Evolutionary conservation across 2,329 filamentous ascomycete genomes (phyloP).

Genomic region (Teratosphaeria epicoccoides): DNA sequence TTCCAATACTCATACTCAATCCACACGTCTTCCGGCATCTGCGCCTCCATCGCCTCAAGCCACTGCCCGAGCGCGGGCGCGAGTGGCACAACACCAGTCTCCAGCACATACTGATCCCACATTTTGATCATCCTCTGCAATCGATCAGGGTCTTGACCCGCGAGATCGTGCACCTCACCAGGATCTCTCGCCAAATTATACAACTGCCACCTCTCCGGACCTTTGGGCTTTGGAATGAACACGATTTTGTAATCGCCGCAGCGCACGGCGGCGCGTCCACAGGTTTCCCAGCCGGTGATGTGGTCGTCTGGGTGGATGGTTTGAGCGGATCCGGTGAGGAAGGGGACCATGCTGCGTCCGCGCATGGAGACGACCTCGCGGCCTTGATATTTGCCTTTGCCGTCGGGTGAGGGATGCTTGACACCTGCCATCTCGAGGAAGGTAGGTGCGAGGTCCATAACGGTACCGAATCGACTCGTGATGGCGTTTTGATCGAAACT

Average conservation of each 20-base stretch:
- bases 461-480: slow-evolving; percentile 40
- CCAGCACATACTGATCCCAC: slow-evolving; percentile 49
- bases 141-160: slow-evolving; percentile 30
- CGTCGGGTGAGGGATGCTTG: slow-evolving; percentile 40
- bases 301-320: slow-evolving; percentile 42
- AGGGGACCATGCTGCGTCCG: slow-evolving; percentile 38
- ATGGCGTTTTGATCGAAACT: slow-evolving; percentile 25
- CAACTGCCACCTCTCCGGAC: slow-evolving; percentile 47
- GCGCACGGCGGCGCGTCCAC: slow-evolving; percentile 44
- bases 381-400: slow-evolving; percentile 33
- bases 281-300: slow-evolving; percentile 48
- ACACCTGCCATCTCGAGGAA: slow-evolving; percentile 40
- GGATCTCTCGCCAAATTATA: slow-evolving; percentile 45
- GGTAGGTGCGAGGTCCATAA: slow-evolving; percentile 34
- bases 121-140: slow-evolving; percentile 40
- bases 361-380: slow-evolving; percentile 43
- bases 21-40: slow-evolving; percentile 56
- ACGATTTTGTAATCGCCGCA: slow-evolving; percentile 49
- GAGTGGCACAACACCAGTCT: slow-evolving; percentile 50
- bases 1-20: slow-evolving; percentile 58
- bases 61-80: slow-evolving; percentile 48
- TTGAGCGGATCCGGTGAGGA: slow-evolving; percentile 26
- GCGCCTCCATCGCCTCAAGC: slow-evolving; percentile 50
- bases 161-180: slow-evolving; percentile 35
- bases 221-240: slow-evolving; percentile 47